These are phyloP conservation scores for Sergeia podlipaevii DNA, from an alignment of 208 protist species.

Conservation along the genomic window DNA sequence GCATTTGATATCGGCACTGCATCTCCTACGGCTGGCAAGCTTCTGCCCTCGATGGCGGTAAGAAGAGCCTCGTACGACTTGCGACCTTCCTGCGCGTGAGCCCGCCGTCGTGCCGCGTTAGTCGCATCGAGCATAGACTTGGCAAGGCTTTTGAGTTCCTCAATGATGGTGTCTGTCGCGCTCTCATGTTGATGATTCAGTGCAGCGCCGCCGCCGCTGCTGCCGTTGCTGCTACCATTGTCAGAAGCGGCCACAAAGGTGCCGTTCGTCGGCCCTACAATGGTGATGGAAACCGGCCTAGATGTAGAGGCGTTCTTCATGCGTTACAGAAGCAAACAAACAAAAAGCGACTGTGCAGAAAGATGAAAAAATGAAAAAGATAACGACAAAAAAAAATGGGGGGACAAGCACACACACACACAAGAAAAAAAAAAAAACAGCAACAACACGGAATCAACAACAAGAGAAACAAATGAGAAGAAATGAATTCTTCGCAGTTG, in stretches of 20 bases:
- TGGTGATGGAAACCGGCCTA: not conserved
- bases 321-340: not conserved
- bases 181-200: not conserved
- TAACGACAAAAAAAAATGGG: not conserved
- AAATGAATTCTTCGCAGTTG: no score
- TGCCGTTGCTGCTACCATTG: not conserved
- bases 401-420: not conserved
- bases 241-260: not conserved
- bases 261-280: not conserved
- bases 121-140: slow-evolving; percentile 85
- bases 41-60: slow-evolving; percentile 43
- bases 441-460: not conserved
- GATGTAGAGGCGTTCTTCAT: no score
- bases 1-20: not conserved
- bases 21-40: not conserved
- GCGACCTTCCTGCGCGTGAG: slow-evolving; percentile 36
- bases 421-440: not conserved
- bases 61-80: slow-evolving; percentile 73
- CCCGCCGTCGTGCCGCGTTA: slow-evolving; percentile 51
- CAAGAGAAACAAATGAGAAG: not conserved
- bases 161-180: slow-evolving; percentile 72
- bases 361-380: not conserved
- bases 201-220: not conserved
- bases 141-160: slow-evolving; percentile 76
- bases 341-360: not conserved